Evolutionary conservation across 768 basidiomycete genomes (phyloP), one percentile per base, ranked within the genome.

Genomic region (Atractiella rhizophila): DNA sequence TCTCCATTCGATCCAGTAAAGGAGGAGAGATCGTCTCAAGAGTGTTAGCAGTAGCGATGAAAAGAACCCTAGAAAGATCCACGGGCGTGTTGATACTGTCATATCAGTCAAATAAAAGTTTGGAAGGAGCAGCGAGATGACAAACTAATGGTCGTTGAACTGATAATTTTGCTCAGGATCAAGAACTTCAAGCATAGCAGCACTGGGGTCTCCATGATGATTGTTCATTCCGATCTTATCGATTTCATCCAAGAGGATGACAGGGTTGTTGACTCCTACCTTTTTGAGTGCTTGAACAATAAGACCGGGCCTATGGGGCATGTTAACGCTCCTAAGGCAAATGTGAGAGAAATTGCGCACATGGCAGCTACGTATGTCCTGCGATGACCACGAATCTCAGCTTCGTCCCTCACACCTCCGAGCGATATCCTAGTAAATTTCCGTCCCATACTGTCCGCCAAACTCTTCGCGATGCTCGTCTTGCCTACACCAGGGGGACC

Each of bases 401-500:
- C 85, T 57, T 94, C 86, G 51, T 94, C 85, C 3, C 85, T 67
- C 7, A 91, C 80, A 24, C 86, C 85, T 10, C 85, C 85, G 0
- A 91, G 66, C 1, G 80, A 76, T 47, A 91, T 85, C 10, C 85
- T 71, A 51, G 88, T 76, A 66, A 88, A 91, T 2, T 82, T 81
- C 32, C 83, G 63, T 20, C 68, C 66, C 8, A 91, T 66, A 0
- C 81, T 75, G 30, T 71, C 72, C 3, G 85, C 85, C 23, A 94
- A 69, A 0, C 77, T 81, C 49, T 77, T 75, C 0, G 85, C 85
- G 2, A 94, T 70, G 1, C 79, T 82, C 0, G 83, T 91, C 60
- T 88, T 86, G 26, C 81, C 83, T 0, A 74, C 76, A 2, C 83
- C 83, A 0, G 85, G 83, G 9, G 85, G 83, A 9, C 83, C 85